These are phyloP conservation scores for Apiospora marii DNA, from an alignment of 2,329 filamentous ascomycete species.

Conservation along the genomic window DNA sequence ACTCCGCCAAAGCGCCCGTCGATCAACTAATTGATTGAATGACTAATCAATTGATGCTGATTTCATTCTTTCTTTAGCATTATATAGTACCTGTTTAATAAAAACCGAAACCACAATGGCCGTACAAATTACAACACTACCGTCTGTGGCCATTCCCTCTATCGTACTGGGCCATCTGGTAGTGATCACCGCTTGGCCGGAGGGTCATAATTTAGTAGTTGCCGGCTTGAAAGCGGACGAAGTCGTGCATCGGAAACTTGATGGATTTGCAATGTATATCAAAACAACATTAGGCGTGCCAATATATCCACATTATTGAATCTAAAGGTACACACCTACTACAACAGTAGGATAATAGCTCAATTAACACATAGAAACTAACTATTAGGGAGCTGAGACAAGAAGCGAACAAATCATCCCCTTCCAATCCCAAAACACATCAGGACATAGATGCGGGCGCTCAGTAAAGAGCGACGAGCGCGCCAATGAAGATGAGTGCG, in stretches of 20 bases:
- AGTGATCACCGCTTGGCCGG: background rate
- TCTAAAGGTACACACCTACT: background rate
- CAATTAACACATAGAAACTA: background rate
- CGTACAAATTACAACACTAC: background rate
- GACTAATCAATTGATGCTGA: background rate
- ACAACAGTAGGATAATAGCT: background rate
- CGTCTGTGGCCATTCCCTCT: background rate
- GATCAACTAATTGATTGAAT: background rate
- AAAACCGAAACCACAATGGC: background rate
- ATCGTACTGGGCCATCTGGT: background rate
- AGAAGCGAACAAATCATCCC: background rate
- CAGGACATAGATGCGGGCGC: background rate
- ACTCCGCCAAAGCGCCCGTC: slow-evolving; percentile 20
- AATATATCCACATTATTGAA: background rate
- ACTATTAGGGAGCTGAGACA: background rate
- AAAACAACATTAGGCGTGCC: too few relatives aligned
- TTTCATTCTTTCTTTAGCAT: rapidly evolving
- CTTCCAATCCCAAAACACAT: background rate
- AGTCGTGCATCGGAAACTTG: background rate
- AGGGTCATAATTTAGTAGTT: background rate
- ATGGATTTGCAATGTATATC: background rate
- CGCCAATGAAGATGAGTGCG: background rate
- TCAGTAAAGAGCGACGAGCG: background rate
- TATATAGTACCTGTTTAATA: too few relatives aligned
- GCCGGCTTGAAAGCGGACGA: background rate